Conservation (phyloP, 345 rosid genomes). For the Gossypium herbaceum region DNA sequence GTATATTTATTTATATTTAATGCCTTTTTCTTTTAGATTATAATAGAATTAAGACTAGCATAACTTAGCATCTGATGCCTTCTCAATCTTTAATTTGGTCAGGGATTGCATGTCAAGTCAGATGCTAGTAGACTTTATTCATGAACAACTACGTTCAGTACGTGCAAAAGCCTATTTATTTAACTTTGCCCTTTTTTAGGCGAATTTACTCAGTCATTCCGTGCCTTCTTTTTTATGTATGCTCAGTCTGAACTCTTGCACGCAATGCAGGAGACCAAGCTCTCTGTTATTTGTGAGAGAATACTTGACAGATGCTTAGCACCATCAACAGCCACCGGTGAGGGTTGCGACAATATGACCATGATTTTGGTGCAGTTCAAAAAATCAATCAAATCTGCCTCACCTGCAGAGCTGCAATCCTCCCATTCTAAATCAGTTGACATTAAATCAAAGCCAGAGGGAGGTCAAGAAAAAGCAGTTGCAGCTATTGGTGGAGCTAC, state of each 20-base stretch:
- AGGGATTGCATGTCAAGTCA: conserved; percentile 81
- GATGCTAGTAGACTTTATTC: conserved; percentile 86
- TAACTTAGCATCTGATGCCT: not conserved
- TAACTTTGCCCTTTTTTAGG: not conserved
- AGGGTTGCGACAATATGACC: conserved; percentile 99
- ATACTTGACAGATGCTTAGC: conserved; percentile 85
- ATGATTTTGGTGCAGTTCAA: conserved; percentile 91
- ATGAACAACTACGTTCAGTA: conserved; percentile 65
- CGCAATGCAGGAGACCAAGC: conserved; percentile 75
- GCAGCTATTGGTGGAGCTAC: not conserved
- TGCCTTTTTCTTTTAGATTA: not conserved
- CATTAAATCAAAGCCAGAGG: not conserved
- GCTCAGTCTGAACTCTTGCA: not conserved
- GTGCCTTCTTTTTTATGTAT: not conserved
- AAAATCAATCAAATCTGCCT: conserved; percentile 40
- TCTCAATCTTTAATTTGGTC: not conserved
- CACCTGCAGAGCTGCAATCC: conserved; percentile 31
- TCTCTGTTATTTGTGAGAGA: conserved; percentile 75
- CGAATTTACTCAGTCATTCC: not conserved
- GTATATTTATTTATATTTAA: conserved; percentile 26
- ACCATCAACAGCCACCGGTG: conserved; percentile 73
- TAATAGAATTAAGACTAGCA: not conserved
- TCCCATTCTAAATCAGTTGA: conserved; percentile 28
- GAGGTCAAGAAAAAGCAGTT: not conserved
- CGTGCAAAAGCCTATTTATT: conserved; percentile 14